These are phyloP conservation scores for Pulveroboletus sp. DNA, from an alignment of 768 basidiomycete species.

Conservation along the genomic window DNA sequence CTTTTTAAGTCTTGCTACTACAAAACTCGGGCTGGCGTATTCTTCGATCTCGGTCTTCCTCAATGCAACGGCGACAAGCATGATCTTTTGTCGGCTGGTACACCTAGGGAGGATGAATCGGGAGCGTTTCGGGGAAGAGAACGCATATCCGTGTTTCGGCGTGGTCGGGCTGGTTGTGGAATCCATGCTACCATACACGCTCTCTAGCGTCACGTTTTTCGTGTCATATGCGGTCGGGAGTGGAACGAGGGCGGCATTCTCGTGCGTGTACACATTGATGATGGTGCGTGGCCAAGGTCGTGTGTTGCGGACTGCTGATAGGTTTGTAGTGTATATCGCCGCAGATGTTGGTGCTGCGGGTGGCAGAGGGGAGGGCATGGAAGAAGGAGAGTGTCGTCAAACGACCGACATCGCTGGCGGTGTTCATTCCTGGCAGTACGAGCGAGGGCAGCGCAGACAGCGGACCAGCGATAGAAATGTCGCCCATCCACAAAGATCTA, in stretches of 20 bases:
- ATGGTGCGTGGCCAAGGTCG: conserved; percentile 3
- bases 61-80: conserved; percentile 4
- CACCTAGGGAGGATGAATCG: too few species aligned
- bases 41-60: conserved; percentile 2
- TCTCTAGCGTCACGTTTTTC: conserved; percentile 12
- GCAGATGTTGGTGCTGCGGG: conserved; percentile 14
- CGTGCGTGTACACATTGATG: conserved; percentile 4
- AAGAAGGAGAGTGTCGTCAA: neutral
- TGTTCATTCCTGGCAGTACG: neutral
- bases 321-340: conserved; percentile 11
- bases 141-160: neutral
- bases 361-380: conserved; percentile 5
- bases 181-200: conserved; percentile 12
- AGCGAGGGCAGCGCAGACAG: neutral
- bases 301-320: neutral
- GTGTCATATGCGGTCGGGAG: conserved; percentile 4
- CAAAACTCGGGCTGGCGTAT: conserved; percentile 4
- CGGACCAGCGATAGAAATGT: too few species aligned
- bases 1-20: neutral
- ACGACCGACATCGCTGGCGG: neutral
- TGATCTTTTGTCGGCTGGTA: conserved; percentile 9
- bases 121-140: neutral
- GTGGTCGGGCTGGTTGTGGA: conserved; percentile 8
- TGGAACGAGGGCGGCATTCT: neutral
- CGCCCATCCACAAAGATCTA: too few species aligned